These are phyloP conservation scores for Lentinus tigrinus DNA, from an alignment of 768 basidiomycete genomes.

Conservation along the genomic window DNA sequence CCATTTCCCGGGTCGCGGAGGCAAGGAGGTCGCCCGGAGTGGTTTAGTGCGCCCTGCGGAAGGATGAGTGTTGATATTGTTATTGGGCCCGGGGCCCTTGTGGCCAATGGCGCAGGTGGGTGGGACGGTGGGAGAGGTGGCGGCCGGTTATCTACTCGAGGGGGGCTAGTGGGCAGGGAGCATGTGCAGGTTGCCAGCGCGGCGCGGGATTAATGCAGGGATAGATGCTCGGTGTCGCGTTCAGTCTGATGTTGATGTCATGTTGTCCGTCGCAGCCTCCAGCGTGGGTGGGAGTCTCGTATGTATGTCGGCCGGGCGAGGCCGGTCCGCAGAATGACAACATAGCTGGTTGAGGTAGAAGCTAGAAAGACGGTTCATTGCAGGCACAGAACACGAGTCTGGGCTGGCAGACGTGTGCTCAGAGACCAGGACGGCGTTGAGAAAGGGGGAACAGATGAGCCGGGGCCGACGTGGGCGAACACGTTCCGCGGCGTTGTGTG, in stretches of 20 bases:
- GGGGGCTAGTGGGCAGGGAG: neutral
- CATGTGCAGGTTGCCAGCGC: neutral
- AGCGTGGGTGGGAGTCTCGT: too few species aligned
- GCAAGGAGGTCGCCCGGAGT: neutral
- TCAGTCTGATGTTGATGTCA: neutral
- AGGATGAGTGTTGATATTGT: neutral
- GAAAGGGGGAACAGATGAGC: neutral
- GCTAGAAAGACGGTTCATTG: too few species aligned
- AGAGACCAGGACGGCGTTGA: neutral
- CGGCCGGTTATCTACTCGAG: slow-evolving; percentile 14
- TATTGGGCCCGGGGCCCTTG: neutral
- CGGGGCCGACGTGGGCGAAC: neutral
- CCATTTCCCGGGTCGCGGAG: neutral
- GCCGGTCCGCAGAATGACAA: too few species aligned
- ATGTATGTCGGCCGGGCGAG: too few species aligned
- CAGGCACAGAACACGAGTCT: too few species aligned
- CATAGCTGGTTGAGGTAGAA: too few species aligned
- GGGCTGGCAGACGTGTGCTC: too few species aligned
- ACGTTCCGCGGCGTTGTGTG: neutral
- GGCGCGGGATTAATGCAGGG: neutral
- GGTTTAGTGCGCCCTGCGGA: neutral
- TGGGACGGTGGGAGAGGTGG: slow-evolving; percentile 1
- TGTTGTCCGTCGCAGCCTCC: too few species aligned
- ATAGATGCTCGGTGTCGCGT: neutral
- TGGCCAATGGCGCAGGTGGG: neutral